Evolutionary conservation across 331 rosid species (phyloP).

Genomic region (Dryas integrifolia): DNA sequence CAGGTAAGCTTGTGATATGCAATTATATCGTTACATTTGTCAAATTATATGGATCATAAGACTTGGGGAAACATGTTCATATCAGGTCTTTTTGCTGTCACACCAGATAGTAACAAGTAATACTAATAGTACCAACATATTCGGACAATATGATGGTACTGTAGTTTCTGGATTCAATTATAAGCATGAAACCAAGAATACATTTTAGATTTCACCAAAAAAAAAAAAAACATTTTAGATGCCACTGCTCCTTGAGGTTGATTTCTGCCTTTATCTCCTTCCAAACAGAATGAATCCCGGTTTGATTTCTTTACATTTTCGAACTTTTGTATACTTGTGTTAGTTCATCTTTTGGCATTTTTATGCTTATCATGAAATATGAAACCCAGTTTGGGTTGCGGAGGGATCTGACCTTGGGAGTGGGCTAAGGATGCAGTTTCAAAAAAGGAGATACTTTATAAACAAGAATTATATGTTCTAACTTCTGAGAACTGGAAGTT

Average conservation of each 20-base stretch:
- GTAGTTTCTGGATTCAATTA: neutral
- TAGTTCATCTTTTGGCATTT: neutral
- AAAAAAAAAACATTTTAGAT: neutral
- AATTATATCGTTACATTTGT: neutral
- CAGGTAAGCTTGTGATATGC: constrained; percentile 46
- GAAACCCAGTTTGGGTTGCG: neutral
- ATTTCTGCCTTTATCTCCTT: neutral
- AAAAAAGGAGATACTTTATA: neutral
- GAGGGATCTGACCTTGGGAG: neutral
- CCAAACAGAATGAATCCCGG: neutral
- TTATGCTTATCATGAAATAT: neutral
- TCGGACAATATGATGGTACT: neutral
- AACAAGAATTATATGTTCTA: neutral
- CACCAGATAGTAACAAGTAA: neutral
- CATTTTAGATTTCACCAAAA: too few relatives aligned
- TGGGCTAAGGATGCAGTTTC: neutral
- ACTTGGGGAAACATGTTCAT: neutral
- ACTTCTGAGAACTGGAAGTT: neutral
- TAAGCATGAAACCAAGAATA: neutral
- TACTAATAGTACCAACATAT: neutral
- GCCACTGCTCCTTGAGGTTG: neutral
- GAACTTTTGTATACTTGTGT: neutral
- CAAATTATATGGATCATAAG: neutral
- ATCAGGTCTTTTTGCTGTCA: neutral
- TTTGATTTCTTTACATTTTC: neutral